Conservation (phyloP, 176 grass and related monocot genomes). For the Alopecurus myosuroides region DNA sequence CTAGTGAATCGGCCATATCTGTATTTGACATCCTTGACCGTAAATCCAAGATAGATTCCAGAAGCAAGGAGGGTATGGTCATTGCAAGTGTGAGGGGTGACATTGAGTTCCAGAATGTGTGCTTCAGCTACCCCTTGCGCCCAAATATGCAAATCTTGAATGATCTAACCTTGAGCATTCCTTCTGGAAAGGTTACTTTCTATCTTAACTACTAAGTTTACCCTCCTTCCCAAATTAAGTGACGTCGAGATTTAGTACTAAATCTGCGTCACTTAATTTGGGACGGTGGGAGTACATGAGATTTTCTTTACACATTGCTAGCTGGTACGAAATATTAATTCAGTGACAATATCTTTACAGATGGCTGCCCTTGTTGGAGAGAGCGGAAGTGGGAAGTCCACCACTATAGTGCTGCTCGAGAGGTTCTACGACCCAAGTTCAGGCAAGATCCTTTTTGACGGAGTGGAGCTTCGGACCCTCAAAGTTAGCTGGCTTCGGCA, state of each 20-base stretch:
- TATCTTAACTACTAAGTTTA: neutral
- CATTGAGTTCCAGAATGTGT: slow-evolving; percentile 58
- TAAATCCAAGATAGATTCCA: slow-evolving; percentile 73
- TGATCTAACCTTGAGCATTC: slow-evolving; percentile 53
- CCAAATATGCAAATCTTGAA: slow-evolving; percentile 62
- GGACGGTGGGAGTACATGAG: no score
- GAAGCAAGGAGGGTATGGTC: slow-evolving; percentile 41
- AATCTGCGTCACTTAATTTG: no score
- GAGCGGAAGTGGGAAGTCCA: slow-evolving; percentile 81
- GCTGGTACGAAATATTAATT: no score
- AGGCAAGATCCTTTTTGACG: slow-evolving; percentile 48
- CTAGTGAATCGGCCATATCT: slow-evolving; percentile 56
- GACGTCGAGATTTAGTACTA: no score
- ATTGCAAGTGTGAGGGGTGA: slow-evolving; percentile 44
- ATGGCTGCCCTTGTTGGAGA: slow-evolving; percentile 73
- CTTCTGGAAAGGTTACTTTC: slow-evolving; percentile 64
- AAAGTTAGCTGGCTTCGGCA: slow-evolving; percentile 69
- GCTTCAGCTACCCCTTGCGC: slow-evolving; percentile 61
- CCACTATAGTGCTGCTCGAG: slow-evolving; percentile 55
- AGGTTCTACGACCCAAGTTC: slow-evolving; percentile 74
- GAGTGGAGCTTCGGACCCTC: slow-evolving; percentile 39
- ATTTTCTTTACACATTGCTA: neutral
- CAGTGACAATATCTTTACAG: slow-evolving; percentile 29
- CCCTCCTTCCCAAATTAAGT: no score
- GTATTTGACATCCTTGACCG: slow-evolving; percentile 68